Evolutionary conservation across 495 filamentous ascomycete species (phyloP).

Genomic region (Aspergillus heteromorphus): DNA sequence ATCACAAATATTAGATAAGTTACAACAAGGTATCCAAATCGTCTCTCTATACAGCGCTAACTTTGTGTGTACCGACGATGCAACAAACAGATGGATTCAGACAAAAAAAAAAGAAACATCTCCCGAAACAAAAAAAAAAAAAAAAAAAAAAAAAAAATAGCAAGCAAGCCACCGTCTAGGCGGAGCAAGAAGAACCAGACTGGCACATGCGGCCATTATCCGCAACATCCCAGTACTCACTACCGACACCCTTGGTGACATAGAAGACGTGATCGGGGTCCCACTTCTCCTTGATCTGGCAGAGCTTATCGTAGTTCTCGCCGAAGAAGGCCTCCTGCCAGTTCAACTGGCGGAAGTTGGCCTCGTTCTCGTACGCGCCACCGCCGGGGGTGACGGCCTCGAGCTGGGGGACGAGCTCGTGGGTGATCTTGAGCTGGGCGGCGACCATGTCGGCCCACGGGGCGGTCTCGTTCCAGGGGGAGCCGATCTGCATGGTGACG

Average conservation of each 20-base stretch:
- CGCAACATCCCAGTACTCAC: constrained; percentile 38
- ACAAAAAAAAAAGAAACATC: no score
- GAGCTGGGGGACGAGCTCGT: constrained; percentile 38
- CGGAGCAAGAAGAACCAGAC: background rate
- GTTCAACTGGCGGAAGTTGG: constrained; percentile 45
- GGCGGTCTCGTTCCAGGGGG: constrained; percentile 40
- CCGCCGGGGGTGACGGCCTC: constrained; percentile 35
- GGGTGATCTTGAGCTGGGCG: constrained; percentile 35
- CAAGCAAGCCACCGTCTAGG: no score
- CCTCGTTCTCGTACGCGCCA: constrained; percentile 39
- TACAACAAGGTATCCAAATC: no score
- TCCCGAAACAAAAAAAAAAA: no score
- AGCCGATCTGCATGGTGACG: constrained; percentile 39
- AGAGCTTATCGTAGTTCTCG: constrained; percentile 34
- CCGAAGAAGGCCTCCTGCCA: constrained; percentile 54
- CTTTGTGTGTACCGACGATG: no score
- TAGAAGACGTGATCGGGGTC: constrained; percentile 58
- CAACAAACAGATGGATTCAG: no score
- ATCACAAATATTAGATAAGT: no score
- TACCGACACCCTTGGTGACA: constrained; percentile 55
- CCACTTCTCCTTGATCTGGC: constrained; percentile 37
- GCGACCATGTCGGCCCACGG: constrained; percentile 36
- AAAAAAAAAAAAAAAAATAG: no score
- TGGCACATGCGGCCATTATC: constrained; percentile 27
- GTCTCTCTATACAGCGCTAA: no score